Evolutionary conservation across 345 rosid genomes (phyloP), one percentile per base, ranked within the genome.

Genomic region (Arabidopsis arenosa): DNA sequence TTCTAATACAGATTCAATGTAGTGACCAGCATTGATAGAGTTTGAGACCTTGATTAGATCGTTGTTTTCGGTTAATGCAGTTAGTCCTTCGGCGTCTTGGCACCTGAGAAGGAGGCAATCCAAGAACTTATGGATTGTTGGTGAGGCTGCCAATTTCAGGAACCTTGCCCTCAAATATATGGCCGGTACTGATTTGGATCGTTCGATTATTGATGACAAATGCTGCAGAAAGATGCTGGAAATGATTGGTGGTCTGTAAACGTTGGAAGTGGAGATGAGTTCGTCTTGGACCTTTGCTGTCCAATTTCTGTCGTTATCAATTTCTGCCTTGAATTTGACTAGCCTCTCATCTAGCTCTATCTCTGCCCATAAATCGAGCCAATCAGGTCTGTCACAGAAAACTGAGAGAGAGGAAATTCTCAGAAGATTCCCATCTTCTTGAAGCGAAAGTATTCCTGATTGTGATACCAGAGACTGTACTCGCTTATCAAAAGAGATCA

Each of bases 41-140:
- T 82, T 83, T 28, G 86, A 82, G 54, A 95, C 99, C 83, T 90
- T 95, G 57, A 89, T 62, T 52, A 95, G 81, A 74, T 88, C 99
- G 74, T 83, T 81, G 49, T 90, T 86, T 76, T 90, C 97, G 2
- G 96, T 88, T 74, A 90, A 75, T 26, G 98, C 93, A 72, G 99
- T 95, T 81, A 90, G 69, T 66, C 98, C 98, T 85, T 92, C 98
- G 7, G 98, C 98, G 74, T 90, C 98, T 80, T 89, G 99, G 81
- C 99, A 90, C 80, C 93, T 86, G 74, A 80, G 74, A 74, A 87
- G 84, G 62, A 87, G 70, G 73, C 89, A 73, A 78, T 93, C 93
- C 82, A 89, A 82, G 84, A 88, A 88, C 53, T 75, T 79, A 5
- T 76, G 87, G 73, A 89, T 67, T 15, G 81, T 77, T 52, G 97